Conservation (phyloP, 73 alveolate genomes). For the Tetrahymena borealis region DNA sequence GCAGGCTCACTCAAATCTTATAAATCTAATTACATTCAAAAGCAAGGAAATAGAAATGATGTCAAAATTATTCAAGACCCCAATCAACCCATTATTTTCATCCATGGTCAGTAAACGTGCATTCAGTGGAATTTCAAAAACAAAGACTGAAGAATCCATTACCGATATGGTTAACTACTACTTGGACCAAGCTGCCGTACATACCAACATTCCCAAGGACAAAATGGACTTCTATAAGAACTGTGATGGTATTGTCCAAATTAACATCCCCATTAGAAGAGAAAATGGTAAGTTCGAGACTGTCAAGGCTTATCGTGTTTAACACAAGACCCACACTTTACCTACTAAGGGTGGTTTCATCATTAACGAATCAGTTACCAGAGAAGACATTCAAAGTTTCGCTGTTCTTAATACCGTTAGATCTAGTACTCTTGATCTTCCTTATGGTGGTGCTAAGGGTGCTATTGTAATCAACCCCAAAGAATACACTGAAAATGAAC, state of each 20-base stretch:
- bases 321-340: conserved; percentile 67
- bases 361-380: conserved; percentile 53
- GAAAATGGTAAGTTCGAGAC: conserved; percentile 58
- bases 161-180: conserved; percentile 61
- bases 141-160: conserved; percentile 31
- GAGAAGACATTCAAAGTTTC: conserved; percentile 65
- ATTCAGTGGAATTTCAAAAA: not conserved
- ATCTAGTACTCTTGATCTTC: conserved; percentile 62
- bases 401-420: conserved; percentile 76
- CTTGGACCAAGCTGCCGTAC: conserved; percentile 66
- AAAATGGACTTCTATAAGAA: conserved; percentile 49
- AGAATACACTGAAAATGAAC: conserved; percentile 51
- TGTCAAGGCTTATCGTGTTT: conserved; percentile 72
- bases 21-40: not conserved
- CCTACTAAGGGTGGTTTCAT: conserved; percentile 86
- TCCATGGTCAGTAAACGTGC: not conserved
- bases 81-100: not conserved
- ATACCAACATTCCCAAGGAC: conserved; percentile 54
- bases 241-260: conserved; percentile 47
- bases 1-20: not conserved
- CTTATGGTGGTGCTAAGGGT: conserved; percentile 91
- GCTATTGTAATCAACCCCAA: conserved; percentile 72
- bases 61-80: not conserved
- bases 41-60: not conserved
- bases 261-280: conserved; percentile 61